Percentiles rank a stretch among this genome's conserved stretches.
These are phyloP conservation scores for Coemansia aciculifera DNA, from an alignment of 192 early-diverging fungal species.

Conservation along the genomic window DNA sequence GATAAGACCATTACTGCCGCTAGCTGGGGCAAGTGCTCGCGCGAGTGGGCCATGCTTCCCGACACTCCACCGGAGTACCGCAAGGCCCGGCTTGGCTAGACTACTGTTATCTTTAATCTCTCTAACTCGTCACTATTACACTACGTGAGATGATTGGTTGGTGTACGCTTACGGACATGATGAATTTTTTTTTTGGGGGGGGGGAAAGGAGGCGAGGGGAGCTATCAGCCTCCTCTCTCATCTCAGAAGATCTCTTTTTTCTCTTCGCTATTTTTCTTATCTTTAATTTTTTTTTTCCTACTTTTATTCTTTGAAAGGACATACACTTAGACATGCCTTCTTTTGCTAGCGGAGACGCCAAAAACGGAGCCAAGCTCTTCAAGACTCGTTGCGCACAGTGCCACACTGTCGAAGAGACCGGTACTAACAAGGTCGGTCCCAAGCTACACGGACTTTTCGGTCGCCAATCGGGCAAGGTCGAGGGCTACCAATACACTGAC, in stretches of 20 bases:
- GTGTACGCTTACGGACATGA: not conserved
- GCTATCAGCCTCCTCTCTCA: not conserved
- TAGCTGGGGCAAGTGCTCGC: conserved; percentile 54
- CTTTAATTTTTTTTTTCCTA: not conserved
- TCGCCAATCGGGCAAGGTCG: conserved; percentile 80
- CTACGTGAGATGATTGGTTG: not conserved
- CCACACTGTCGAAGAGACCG: conserved; percentile 83
- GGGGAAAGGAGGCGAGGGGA: too few species aligned
- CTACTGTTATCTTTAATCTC: conserved; percentile 9
- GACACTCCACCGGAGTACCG: conserved; percentile 34
- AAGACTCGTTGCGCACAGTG: conserved; percentile 99
- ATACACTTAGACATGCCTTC: conserved; percentile 8
- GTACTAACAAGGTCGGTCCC: conserved; percentile 92
- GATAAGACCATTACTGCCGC: conserved; percentile 44
- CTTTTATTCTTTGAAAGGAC: conserved; percentile 1
- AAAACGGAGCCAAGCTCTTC: conserved; percentile 69
- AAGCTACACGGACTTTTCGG: conserved; percentile 94
- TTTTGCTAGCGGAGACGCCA: conserved; percentile 38
- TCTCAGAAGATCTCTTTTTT: not conserved
- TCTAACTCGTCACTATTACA: not conserved
- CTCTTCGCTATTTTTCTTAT: not conserved
- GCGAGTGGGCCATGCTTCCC: conserved; percentile 40
- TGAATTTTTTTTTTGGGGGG: not conserved
- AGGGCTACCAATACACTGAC: conserved; percentile 89
- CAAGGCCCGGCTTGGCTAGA: conserved; percentile 21